Base-by-base conservation (phyloP, 2,329 filamentous ascomycete species). In the Stachybotrys chlorohalonatus region DNA sequence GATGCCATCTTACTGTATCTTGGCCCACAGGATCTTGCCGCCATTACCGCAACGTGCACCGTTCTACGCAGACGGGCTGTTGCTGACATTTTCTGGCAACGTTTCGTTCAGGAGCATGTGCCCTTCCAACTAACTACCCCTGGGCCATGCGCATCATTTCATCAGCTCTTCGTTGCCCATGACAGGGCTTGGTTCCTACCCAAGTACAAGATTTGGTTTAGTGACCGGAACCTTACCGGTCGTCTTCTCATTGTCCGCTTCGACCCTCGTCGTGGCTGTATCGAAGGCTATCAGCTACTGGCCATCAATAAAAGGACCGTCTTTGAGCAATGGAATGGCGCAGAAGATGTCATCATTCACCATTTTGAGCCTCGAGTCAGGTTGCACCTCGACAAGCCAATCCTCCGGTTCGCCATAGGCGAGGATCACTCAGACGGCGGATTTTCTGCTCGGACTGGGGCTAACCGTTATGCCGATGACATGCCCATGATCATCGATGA, bases 141-240 rank as follows among this genome's bases (percentile, higher is more conserved):
- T 47, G 77, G 76, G 7, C 85, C 86, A 7, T 85, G 80, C 63
- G 61, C 72, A 2, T 84, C 77, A 30, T 96, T 85, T 70, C 82
- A 82, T 55, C 79, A 87, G 31, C 80, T 96, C 2, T 96, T 88
- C 67, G 73, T 79, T 47, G 78, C 84, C 17, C 88, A 94, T 66
- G 81, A 94, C 59, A 86, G 87, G 0, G 83, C 86, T 62, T 96
- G 92, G 92, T 96, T 95, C 64, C 75, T 96, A 1, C 78, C 89
- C 0, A 83, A 81, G 52, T 77, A 89, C 66, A 92, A 89, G 69
- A 75, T 96, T 59, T 96, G 92, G 92, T 93, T 96, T 64, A 82
- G 84, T 56, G 90, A 96, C 68, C 79, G 76, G 2, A 80, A 85
- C 32, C 78, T 90, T 51, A 85, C 81, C 1, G 92, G 92, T 0